phyloP scores from a whole-genome alignment of 257 asterid species.

The Linderniella brevidens region DNA sequence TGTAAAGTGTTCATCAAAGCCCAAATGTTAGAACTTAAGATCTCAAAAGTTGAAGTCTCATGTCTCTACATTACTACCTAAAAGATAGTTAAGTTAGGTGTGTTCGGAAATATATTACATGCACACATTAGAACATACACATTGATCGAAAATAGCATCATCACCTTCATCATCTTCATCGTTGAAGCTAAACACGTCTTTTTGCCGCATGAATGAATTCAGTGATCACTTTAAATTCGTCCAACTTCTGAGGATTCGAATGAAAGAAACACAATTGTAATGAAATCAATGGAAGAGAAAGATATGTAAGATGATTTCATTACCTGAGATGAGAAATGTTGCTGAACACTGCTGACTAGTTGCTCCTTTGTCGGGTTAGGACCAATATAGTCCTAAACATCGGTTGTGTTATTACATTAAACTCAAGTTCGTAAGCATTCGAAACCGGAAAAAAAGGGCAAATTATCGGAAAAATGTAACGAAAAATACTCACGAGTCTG shows the following conservation, averaged over 20 bases:
- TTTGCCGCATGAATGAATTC: constrained; percentile 80
- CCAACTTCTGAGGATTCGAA: constrained; percentile 52
- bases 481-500: no score
- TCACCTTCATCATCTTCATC: no score
- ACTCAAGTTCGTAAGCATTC: background rate
- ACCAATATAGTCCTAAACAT: constrained; percentile 42
- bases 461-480: background rate
- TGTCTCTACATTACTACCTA: no score
- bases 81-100: no score
- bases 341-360: constrained; percentile 67
- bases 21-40: no score
- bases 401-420: background rate
- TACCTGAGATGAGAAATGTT: constrained; percentile 91
- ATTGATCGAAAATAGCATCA: no score
- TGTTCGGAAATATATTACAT: no score
- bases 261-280: background rate
- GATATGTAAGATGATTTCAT: background rate
- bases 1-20: no score
- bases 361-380: constrained; percentile 86
- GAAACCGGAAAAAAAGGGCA: background rate
- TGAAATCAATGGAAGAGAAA: background rate
- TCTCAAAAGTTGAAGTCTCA: no score
- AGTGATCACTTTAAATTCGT: constrained; percentile 67
- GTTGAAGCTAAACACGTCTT: no score
- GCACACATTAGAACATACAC: no score